phyloP scores from a whole-genome alignment of 805 yeast genomes.

The Lachancea waltii region DNA sequence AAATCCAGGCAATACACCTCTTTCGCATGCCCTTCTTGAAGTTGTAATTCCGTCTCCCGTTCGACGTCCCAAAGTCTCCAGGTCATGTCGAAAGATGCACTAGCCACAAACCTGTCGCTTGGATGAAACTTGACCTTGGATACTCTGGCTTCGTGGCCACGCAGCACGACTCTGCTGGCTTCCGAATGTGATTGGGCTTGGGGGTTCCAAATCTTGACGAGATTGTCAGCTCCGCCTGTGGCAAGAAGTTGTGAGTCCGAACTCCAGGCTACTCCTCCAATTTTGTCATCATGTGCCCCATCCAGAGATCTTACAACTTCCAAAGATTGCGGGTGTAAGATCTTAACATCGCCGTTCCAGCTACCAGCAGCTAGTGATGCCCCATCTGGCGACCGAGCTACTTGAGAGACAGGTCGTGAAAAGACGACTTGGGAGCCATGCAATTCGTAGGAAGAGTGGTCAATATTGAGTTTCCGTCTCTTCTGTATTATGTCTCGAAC shows the following conservation, averaged over 20 bases:
- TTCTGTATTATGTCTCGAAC: constrained; percentile 38
- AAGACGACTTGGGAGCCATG: constrained; percentile 67
- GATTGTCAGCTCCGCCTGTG: constrained; percentile 44
- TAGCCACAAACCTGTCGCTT: constrained; percentile 44
- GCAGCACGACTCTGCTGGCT: constrained; percentile 19
- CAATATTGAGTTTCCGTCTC: constrained; percentile 39
- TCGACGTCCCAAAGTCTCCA: constrained; percentile 84
- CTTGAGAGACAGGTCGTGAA: constrained; percentile 59
- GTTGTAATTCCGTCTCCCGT: constrained; percentile 42
- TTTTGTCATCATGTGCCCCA: constrained; percentile 47
- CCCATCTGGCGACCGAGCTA: constrained; percentile 39
- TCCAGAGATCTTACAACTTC: constrained; percentile 18
- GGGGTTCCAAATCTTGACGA: constrained; percentile 34
- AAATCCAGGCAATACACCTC: constrained; percentile 57
- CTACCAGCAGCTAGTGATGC: constrained; percentile 56
- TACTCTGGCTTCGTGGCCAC: constrained; percentile 52
- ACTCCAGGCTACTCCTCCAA: constrained; percentile 67
- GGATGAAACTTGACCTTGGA: constrained; percentile 64
- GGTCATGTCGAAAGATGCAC: constrained; percentile 77
- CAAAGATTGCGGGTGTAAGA: constrained; percentile 40
- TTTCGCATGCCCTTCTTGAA: constrained; percentile 83
- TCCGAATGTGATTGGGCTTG: constrained; percentile 12
- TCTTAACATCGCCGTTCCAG: constrained; percentile 71
- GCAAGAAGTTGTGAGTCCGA: constrained; percentile 31
- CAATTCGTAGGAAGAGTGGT: constrained; percentile 36